Evolutionary conservation across 495 filamentous ascomycete genomes (phyloP).

Genomic region (Aspergillus conjunctus): DNA sequence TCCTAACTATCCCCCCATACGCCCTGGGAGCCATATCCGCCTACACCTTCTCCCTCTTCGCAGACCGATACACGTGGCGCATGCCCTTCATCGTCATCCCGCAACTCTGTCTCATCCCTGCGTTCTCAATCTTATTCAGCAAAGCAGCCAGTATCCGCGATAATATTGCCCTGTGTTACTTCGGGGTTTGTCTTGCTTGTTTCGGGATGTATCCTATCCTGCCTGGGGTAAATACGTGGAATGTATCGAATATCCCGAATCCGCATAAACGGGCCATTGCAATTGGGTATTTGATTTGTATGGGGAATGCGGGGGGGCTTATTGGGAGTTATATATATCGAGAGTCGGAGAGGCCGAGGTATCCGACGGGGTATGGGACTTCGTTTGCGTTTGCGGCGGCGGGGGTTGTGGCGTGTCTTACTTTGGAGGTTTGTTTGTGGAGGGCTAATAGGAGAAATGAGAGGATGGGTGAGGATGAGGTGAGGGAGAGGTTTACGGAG

Average conservation of each 20-base stretch:
- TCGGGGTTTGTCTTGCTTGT: constrained; percentile 22
- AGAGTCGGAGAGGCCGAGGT: constrained; percentile 22
- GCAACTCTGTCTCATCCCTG: constrained; percentile 19
- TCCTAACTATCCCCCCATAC: constrained; percentile 37
- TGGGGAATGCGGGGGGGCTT: constrained; percentile 26
- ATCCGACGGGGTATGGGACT: constrained; percentile 25
- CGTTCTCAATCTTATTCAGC: constrained; percentile 24
- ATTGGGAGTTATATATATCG: constrained; percentile 30
- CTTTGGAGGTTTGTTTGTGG: constrained; percentile 30
- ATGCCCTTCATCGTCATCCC: constrained; percentile 32
- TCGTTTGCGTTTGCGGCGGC: constrained; percentile 32
- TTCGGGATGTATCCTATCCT: constrained; percentile 34
- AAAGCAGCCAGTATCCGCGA: constrained; percentile 21
- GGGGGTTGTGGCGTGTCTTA: constrained; percentile 26
- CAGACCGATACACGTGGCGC: constrained; percentile 30
- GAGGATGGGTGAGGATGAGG: constrained; percentile 29
- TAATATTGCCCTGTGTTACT: constrained; percentile 30
- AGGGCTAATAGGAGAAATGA: constrained; percentile 31
- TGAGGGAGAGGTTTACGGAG: constrained; percentile 29
- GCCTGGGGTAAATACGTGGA: constrained; percentile 34
- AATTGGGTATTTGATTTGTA: constrained; percentile 28
- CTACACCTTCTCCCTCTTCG: constrained; percentile 22
- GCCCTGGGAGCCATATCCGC: constrained; percentile 25
- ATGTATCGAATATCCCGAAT: constrained; percentile 23
- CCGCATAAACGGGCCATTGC: constrained; percentile 26